Evolutionary conservation across 169 alveolate species (phyloP).

Genomic region (Cryptosporidium bovis): DNA sequence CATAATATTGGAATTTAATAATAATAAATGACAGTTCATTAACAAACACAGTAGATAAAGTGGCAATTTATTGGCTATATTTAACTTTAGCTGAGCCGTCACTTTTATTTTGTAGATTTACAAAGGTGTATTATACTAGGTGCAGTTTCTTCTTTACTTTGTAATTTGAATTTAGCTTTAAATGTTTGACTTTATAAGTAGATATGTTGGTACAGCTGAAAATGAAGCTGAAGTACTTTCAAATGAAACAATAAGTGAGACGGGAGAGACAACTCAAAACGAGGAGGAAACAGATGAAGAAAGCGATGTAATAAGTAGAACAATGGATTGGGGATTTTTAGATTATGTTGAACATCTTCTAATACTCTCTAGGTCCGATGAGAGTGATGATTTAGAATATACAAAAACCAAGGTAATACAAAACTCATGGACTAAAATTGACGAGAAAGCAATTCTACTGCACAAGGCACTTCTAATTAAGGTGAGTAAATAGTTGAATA

Average conservation of each 20-base stretch:
- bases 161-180: not conserved
- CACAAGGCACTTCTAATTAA: conserved; percentile 50
- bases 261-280: conserved; percentile 41
- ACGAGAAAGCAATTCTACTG: conserved; percentile 39
- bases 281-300: conserved; percentile 57
- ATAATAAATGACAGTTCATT: too few relatives aligned
- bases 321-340: conserved; percentile 68
- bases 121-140: not conserved
- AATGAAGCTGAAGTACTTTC: not conserved
- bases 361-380: conserved; percentile 54
- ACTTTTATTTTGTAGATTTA: too few relatives aligned
- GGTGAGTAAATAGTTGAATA: conserved; percentile 5
- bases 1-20: too few relatives aligned
- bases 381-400: conserved; percentile 31
- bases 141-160: not conserved
- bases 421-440: conserved; percentile 52
- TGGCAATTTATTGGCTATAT: too few relatives aligned
- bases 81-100: too few relatives aligned
- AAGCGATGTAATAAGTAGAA: conserved; percentile 53
- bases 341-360: conserved; percentile 66
- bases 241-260: conserved; percentile 43
- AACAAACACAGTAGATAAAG: too few relatives aligned
- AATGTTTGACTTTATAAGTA: conserved; percentile 60
- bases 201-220: conserved; percentile 27
- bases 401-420: conserved; percentile 52